Percentiles rank a stretch among this genome's conserved stretches.
Conservation (phyloP, 495 filamentous ascomycete genomes). For the Talaromyces trachyspermus region DNA sequence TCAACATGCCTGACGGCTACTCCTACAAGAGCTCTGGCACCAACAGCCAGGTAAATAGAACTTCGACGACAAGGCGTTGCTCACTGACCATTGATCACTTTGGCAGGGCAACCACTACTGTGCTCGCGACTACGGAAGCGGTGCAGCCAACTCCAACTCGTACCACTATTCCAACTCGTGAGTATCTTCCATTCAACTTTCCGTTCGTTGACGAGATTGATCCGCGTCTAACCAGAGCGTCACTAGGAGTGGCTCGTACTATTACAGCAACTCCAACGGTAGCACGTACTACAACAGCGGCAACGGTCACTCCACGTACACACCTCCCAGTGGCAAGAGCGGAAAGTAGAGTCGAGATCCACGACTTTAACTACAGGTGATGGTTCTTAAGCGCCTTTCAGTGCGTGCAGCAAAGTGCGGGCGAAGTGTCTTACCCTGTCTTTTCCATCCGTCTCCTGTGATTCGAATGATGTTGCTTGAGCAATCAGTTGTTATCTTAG, state of each 20-base stretch:
- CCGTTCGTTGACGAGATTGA: background rate
- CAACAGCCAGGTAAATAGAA: slow-evolving; percentile 34
- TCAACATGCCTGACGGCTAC: slow-evolving; percentile 19
- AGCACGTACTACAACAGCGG: slow-evolving; percentile 45
- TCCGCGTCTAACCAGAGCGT: background rate
- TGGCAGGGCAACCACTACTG: slow-evolving; percentile 45
- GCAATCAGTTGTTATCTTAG: too few relatives aligned
- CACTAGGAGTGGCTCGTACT: slow-evolving; percentile 40
- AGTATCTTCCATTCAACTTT: slow-evolving; percentile 3
- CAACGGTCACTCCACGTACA: slow-evolving; percentile 31
- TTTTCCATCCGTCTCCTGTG: too few relatives aligned
- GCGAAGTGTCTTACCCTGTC: too few relatives aligned
- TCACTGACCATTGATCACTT: background rate
- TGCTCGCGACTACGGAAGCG: slow-evolving; percentile 38
- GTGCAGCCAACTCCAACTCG: slow-evolving; percentile 33
- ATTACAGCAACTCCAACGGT: slow-evolving; percentile 45
- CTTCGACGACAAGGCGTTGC: background rate
- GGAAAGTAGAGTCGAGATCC: too few relatives aligned
- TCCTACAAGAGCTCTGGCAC: slow-evolving; percentile 35
- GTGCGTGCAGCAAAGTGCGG: too few relatives aligned
- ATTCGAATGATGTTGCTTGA: too few relatives aligned
- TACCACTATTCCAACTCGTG: slow-evolving; percentile 47
- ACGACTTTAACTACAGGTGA: too few relatives aligned
- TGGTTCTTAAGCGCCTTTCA: too few relatives aligned
- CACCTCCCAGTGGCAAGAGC: slow-evolving; percentile 19